Percentiles rank a stretch among this genome's conserved stretches.
These are phyloP conservation scores for Rosa rugosa DNA, from an alignment of 306 rosid genomes.

Conservation along the genomic window DNA sequence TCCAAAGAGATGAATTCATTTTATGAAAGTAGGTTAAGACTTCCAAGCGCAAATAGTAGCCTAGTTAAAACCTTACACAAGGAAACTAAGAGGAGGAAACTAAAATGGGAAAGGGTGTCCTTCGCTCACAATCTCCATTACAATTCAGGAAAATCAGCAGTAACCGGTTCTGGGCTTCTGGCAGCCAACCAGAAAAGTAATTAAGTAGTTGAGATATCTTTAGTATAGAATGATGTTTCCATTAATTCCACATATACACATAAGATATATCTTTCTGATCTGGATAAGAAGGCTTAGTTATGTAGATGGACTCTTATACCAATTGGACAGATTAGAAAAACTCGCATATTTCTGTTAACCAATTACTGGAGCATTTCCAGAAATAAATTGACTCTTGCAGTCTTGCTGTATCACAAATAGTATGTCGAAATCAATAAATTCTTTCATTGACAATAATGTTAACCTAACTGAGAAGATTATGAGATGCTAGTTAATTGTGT, in stretches of 20 bases:
- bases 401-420: not conserved
- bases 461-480: not conserved
- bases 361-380: not conserved
- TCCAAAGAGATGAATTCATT: not conserved
- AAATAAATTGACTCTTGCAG: not conserved
- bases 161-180: too few relatives aligned
- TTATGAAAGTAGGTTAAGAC: not conserved
- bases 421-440: not conserved
- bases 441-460: not conserved
- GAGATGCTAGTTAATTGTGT: not conserved
- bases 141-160: not conserved
- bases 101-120: not conserved
- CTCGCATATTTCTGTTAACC: not conserved
- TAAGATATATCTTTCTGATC: not conserved
- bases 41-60: not conserved
- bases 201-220: not conserved
- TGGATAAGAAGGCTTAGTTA: not conserved
- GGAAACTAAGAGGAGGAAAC: not conserved
- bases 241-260: not conserved
- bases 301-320: constrained; percentile 9
- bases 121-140: not conserved
- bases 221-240: not conserved
- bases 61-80: not conserved
- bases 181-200: not conserved
- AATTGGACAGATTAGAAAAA: not conserved